A percentile compares a stretch with the other conserved stretches of the same genome.
Conservation (phyloP, 192 early-diverging fungal genomes). For the Globomyces pollinis-pini region DNA sequence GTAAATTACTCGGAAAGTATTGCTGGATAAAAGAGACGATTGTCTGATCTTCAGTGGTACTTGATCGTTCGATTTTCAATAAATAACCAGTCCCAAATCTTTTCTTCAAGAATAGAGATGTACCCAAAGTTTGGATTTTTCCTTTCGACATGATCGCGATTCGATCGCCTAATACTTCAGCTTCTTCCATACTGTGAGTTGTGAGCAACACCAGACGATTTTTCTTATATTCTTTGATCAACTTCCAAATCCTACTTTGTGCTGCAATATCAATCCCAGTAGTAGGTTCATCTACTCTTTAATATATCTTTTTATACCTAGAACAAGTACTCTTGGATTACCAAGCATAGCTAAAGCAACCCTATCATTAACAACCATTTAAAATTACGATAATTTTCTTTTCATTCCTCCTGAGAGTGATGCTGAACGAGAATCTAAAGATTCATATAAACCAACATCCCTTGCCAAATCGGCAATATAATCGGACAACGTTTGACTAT, state of each 20-base stretch:
- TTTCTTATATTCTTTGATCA: conserved; percentile 22
- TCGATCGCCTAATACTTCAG: neutral
- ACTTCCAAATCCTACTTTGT: conserved; percentile 43
- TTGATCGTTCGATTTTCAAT: too few species aligned
- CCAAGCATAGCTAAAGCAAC: conserved; percentile 69
- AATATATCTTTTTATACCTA: too few species aligned
- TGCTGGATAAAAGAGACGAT: too few species aligned
- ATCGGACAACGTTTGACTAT: neutral
- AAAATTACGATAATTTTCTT: conserved; percentile 57
- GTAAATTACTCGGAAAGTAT: too few species aligned
- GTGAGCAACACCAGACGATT: neutral
- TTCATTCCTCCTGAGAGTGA: conserved; percentile 63
- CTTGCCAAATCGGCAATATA: too few species aligned
- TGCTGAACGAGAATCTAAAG: neutral
- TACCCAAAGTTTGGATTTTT: neutral
- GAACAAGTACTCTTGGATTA: conserved; percentile 43
- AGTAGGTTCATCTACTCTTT: conserved; percentile 57
- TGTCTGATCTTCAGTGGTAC: too few species aligned
- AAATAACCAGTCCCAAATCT: neutral
- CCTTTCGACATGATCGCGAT: neutral
- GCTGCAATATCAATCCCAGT: conserved; percentile 51
- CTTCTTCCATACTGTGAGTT: neutral
- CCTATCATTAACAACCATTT: too few species aligned
- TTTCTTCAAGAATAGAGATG: neutral
- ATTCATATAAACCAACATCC: neutral